Base-by-base conservation (phyloP, 768 basidiomycete species). In the Hirschioporus abietinus region DNA sequence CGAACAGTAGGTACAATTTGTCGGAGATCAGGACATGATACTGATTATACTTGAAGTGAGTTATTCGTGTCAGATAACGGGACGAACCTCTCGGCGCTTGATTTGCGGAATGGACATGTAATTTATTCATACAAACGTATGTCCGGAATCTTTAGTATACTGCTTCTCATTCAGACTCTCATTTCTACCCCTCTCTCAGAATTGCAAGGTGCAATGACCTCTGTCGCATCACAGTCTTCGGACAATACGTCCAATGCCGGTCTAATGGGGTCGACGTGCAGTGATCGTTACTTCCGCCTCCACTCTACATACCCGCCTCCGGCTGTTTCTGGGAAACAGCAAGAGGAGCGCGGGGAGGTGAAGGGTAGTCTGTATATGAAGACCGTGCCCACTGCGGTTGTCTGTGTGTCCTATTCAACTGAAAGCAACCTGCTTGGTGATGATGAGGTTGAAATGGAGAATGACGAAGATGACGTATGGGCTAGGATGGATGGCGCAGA, bases 231-330 rank as follows among this genome's bases (percentile, higher is more conserved):
- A 75, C 83, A 10, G 81, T 87, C 8, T 81, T 86, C 1, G 66
- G 52, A 18, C 76, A 78, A 6, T 70, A 82, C 27, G 8, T 3
- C 30, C 30, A 30, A 8, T 30, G 30, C 30, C 30, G 8, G 30
- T 30, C 30, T 30, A 30, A 72, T 94, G 52, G 86, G 82, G 1
- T 92, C 91, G 0, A 80, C 83, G 0, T 80, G 90, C 18, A 78
- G 86, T 59, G 92, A 93, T 74, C 85, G 90, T 58, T 92, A 84
- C 75, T 76, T 85, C 24, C 86, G 92, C 35, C 77, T 93, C 59
- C 91, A 93, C 73, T 87, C 83, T 70, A 82, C 83, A 3, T 80
- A 80, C 65, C 75, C 86, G 25, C 87, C 84, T 20, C 84, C 88
- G 2, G 18, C 71, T 18, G 74, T 79, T 68, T 77, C 75, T 0